Evolutionary conservation across 208 protist genomes (phyloP).

Genomic region (Acanthamoeba triangularis): DNA sequence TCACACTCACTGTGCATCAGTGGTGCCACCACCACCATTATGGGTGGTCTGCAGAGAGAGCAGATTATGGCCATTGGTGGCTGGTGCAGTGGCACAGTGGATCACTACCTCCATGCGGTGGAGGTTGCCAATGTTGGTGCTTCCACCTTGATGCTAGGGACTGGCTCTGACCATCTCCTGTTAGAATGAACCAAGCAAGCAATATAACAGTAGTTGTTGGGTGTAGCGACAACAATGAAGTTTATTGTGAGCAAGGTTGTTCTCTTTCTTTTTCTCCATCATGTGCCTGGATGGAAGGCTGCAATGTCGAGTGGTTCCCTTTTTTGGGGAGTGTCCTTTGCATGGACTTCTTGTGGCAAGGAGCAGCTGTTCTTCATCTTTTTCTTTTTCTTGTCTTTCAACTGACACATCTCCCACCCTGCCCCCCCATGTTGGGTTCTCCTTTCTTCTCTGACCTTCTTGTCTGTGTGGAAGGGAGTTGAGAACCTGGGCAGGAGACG

Average conservation of each 20-base stretch:
- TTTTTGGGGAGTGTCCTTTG: not conserved
- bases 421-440: no score
- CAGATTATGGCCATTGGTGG: conserved; percentile 37
- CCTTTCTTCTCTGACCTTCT: no score
- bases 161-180: conserved; percentile 30
- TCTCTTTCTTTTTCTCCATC: not conserved
- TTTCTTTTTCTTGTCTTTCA: not conserved
- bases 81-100: not conserved
- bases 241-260: not conserved
- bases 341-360: not conserved
- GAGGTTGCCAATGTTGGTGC: not conserved
- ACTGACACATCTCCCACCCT: not conserved
- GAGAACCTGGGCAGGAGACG: no score
- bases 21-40: not conserved
- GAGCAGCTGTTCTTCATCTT: not conserved
- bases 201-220: no score
- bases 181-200: not conserved
- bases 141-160: not conserved
- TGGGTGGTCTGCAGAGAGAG: not conserved
- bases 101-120: not conserved
- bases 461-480: no score
- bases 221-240: not conserved
- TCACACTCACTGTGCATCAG: not conserved
- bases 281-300: not conserved
- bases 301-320: not conserved